Conservation (phyloP, 768 basidiomycete species). For the Brasilioporus rufonigricans region DNA sequence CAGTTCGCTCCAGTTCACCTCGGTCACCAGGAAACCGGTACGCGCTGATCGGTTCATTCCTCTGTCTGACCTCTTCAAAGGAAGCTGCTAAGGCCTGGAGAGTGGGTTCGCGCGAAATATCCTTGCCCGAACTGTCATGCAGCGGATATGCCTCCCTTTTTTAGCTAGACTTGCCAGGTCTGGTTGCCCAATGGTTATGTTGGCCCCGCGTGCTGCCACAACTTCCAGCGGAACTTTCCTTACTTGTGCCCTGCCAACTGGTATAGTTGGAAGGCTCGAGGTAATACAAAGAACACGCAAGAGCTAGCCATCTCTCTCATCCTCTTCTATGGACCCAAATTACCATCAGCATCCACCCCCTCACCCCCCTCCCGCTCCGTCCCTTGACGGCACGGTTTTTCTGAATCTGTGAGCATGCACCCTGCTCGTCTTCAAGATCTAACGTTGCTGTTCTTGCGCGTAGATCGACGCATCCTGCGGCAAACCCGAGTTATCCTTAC, state of each 20-base stretch:
- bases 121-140: too few species aligned
- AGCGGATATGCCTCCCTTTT: not conserved
- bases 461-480: not conserved
- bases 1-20: not conserved
- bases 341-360: not conserved
- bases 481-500: not conserved
- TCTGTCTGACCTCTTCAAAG: not conserved
- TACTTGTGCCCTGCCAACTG: not conserved
- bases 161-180: not conserved
- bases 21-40: not conserved
- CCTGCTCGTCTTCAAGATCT: not conserved
- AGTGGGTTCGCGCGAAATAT: not conserved
- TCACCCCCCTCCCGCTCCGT: not conserved
- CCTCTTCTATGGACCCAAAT: not conserved
- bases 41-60: not conserved
- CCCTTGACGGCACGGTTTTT: too few species aligned
- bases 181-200: not conserved
- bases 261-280: conserved; percentile 6
- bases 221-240: conserved; percentile 1
- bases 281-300: not conserved
- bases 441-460: not conserved
- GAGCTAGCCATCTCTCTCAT: not conserved
- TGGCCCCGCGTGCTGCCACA: not conserved
- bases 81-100: too few species aligned
- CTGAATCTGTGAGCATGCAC: not conserved